Base-by-base conservation (phyloP, 148 eudicot species). In the Drosera capensis region DNA sequence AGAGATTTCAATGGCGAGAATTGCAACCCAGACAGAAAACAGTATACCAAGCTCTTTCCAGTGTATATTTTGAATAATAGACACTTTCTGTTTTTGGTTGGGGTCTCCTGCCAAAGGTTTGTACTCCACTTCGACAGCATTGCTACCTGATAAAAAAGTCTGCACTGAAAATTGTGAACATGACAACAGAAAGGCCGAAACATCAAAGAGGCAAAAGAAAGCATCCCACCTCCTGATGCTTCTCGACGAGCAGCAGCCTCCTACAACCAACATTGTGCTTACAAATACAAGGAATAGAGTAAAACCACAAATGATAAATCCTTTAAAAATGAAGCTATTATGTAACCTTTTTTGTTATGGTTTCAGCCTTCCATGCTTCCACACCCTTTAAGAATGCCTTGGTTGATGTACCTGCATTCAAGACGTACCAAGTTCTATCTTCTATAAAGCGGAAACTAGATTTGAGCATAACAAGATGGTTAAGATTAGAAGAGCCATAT, bases 361-460 rank as follows among this genome's bases (percentile, higher is more conserved):
- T 68, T 68, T 79, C 86, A 52, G 69, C 72, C 61, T 79, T 79
- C 86, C 86, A 79, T 19, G 75, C 63, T 13, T 79, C 82, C 18
- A 79, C 62, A 26, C 87, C 82, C 67, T 64, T 79, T 22, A 75
- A 67, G 56, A 67, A 68, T 13, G 87, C 70, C 70, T 69, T 79
- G 0, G 70, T 69, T n/a, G 87, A 67, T 14, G 82, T 66, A 23
- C 60, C 82, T 79, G 59, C 57, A 62, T 35, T 46, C n/a, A n/a
- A n/a, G n/a, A n/a, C n/a, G n/a, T n/a, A n/a, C n/a, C n/a, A n/a
- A n/a, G n/a, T n/a, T n/a, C n/a, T n/a, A n/a, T n/a, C n/a, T n/a
- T n/a, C n/a, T n/a, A n/a, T n/a, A n/a, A n/a, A n/a, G n/a, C n/a
- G n/a, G n/a, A n/a, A n/a, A n/a, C n/a, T n/a, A n/a, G n/a, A n/a